Evolutionary conservation across 2,329 filamentous ascomycete species (phyloP), one percentile per base, ranked within the genome.

Genomic region (Xylariaceae sp.): DNA sequence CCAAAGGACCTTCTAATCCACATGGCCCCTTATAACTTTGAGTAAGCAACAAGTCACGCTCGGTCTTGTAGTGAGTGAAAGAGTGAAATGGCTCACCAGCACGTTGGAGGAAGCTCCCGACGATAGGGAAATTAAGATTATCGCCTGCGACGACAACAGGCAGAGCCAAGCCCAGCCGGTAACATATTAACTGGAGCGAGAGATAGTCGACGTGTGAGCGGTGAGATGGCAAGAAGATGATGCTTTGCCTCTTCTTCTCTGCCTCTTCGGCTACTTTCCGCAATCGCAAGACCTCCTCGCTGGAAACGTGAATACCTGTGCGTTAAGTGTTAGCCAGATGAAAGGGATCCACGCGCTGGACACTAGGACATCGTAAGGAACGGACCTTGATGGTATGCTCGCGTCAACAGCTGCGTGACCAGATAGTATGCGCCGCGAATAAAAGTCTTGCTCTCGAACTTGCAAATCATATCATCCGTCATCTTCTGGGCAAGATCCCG

Each of bases 401-500:
- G 80, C 3, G 93, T 95, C 62, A 97, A 79, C 51, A 97, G 80
- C 75, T 97, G 93, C 1, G 92, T 96, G 52, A 80, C 81, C 45
- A 96, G 72, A 72, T 97, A 99, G 73, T 97, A 97, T 51, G 94
- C 93, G 23, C 90, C 86, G 53, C 94, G 81, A 66, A 99, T 96
- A 71, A 97, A 97, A 1, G 84, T 79, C 72, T 92, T 95, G 79
- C 88, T 95, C 75, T 99, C 94, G 82, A 97, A 93, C 76, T 99
- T 99, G 82, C 93, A 97, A 63, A 99, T 97, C 94, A 99, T 97
- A 64, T 88, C 85, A 71, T 96, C 91, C 23, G 92, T 90, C 82
- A 94, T 87, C 65, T 88, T 87, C 64, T 94, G 90, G 3, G 90
- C 89, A 3, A 97, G 87, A 70, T 96, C 87, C 57, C 86, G 81